Conservation (phyloP, 768 basidiomycete species). For the Leucosporidium creatinivorum region DNA sequence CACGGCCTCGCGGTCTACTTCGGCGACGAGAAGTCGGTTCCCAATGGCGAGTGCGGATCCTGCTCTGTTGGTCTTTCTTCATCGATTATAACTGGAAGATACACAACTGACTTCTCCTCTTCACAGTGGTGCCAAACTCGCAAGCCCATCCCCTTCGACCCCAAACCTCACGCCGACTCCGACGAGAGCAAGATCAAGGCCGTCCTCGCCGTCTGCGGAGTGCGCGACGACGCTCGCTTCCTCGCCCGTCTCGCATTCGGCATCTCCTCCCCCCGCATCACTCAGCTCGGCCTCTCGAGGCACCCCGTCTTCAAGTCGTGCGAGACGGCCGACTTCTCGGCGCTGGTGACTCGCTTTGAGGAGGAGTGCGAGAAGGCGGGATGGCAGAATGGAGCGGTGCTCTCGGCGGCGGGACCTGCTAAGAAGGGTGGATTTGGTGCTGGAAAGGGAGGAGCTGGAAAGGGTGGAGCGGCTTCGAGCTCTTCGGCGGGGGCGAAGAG, state of each 20-base stretch:
- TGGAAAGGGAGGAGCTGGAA: not conserved
- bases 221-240: slow-evolving; percentile 50
- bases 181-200: slow-evolving; percentile 39
- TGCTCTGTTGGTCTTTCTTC: slow-evolving; percentile 40
- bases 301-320: slow-evolving; percentile 49
- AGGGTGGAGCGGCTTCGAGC: not conserved
- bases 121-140: slow-evolving; percentile 44
- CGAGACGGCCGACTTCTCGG: slow-evolving; percentile 45
- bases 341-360: slow-evolving; percentile 44
- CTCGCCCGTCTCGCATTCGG: slow-evolving; percentile 53
- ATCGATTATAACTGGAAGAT: too few species aligned
- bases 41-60: slow-evolving; percentile 44
- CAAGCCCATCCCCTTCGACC: slow-evolving; percentile 41
- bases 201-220: slow-evolving; percentile 47
- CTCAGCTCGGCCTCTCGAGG: slow-evolving; percentile 46
- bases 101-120: too few species aligned
- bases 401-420: slow-evolving; percentile 1
- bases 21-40: slow-evolving; percentile 46
- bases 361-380: slow-evolving; percentile 17
- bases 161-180: slow-evolving; percentile 36
- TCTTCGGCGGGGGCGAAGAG: not conserved
- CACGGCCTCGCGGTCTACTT: slow-evolving; percentile 48
- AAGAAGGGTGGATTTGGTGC: not conserved
- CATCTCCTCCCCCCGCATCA: slow-evolving; percentile 48
- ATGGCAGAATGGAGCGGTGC: slow-evolving; percentile 17